Evolutionary conservation across 2,329 filamentous ascomycete species (phyloP), one percentile per base, ranked within the genome.

Genomic region (Calonectria crousiana): DNA sequence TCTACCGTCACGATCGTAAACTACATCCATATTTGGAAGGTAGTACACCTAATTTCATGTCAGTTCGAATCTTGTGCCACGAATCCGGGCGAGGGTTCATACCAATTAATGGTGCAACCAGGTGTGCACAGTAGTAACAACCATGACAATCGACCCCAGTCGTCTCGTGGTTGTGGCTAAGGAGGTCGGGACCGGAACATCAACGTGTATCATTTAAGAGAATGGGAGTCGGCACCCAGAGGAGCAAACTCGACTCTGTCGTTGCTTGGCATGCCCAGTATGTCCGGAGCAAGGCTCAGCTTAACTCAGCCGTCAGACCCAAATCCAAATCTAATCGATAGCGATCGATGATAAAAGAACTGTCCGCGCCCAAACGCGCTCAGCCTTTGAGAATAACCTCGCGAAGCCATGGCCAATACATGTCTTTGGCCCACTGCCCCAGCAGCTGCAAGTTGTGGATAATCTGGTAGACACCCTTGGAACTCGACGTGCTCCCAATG

Each of bases 381-480:
- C 56, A 62, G 1, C 47, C 58, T 34, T 53, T 32, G 9, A 52
- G 49, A 64, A 73, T 32, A 2, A 69, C 10, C 2, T 58, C 47
- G 3, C 58, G 67, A 62, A 73, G 67, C 67, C 71, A 73, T 14
- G 60, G 51, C 67, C 71, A 73, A 44, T 66, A 70, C 8, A 16
- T 28, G 16, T 70, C 51, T n/a, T 60, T 32, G 3, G 36, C 60
- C 66, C 67, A 73, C 10, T 67, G 38, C 8, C 71, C 34, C 2
- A 73, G 34, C 3, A 73, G 26, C 16, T 70, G 71, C 41, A 73
- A 51, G 51, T 44, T 41, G 60, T 53, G 26, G 23, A 74, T 28
- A 4, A 74, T 70, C 36, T 74, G 67, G 44, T 71, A 74, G 16
- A 74, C 53, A 11, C 72, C 72, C 14, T 56, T 67, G 6, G 52